Conservation (phyloP, 352 stramenopile genomes). For the Phytophthora ohioensis region DNA sequence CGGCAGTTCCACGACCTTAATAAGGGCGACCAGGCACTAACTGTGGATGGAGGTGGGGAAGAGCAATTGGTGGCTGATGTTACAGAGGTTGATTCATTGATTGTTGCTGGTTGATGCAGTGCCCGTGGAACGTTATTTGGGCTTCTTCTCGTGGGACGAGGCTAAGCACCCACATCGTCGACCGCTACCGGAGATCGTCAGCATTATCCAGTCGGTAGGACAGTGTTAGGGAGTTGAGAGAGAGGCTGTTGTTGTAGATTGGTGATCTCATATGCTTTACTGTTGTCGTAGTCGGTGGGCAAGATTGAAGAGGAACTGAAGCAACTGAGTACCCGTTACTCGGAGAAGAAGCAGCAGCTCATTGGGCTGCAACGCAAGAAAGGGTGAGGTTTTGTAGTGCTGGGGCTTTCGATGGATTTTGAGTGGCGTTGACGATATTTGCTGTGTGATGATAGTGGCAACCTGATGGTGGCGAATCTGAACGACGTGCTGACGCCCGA, state of each 20-base stretch:
- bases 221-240: neutral
- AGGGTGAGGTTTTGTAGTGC: slow-evolving; percentile 48
- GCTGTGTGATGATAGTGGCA: slow-evolving; percentile 62
- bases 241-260: neutral
- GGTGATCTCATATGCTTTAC: neutral
- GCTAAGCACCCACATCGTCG: slow-evolving; percentile 97
- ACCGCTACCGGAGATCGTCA: slow-evolving; percentile 96
- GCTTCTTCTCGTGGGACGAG: slow-evolving; percentile 98
- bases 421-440: slow-evolving; percentile 7
- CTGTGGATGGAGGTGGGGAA: slow-evolving; percentile 76
- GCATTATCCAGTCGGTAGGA: slow-evolving; percentile 92
- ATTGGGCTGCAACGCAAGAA: slow-evolving; percentile 94
- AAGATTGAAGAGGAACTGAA: slow-evolving; percentile 99
- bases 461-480: slow-evolving; percentile 95
- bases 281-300: slow-evolving; percentile 71
- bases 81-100: neutral
- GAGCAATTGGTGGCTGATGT: neutral
- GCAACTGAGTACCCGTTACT: slow-evolving; percentile 93
- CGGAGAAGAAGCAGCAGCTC: slow-evolving; percentile 94
- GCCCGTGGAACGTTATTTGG: slow-evolving; percentile 94
- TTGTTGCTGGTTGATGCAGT: slow-evolving; percentile 50
- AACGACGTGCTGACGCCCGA: slow-evolving; percentile 94
- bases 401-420: neutral
- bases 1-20: slow-evolving; percentile 96
- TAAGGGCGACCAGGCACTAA: slow-evolving; percentile 85